Base-by-base conservation (phyloP, 2,329 filamentous ascomycete species). In the Aspergillus brasiliensis region DNA sequence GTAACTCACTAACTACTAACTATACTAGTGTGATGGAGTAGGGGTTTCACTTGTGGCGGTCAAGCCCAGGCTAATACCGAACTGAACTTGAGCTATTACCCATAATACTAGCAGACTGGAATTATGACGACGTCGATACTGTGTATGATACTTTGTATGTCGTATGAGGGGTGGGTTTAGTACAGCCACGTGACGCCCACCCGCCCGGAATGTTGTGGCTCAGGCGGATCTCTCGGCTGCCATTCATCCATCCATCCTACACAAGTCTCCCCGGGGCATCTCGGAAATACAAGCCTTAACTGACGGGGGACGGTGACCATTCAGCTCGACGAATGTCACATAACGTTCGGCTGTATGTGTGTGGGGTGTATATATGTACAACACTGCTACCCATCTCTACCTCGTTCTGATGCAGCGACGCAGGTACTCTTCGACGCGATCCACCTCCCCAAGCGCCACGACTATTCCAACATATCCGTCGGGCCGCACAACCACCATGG, bases 401-500 rank as follows among this genome's bases (percentile, higher is more conserved):
- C 2, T 11, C 46, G 25, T 31, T 31, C 25, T 8, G 25, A 49
- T 31, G 34, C 51, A 64, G 2, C 37, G 8, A 42, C 62, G 56
- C 49, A 73, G 47, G 57, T 71, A 73, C 3, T 46, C 17, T 10
- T 67, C 58, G 4, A 71, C 58, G 5, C 51, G 54, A 31, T 61
- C 38, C 3, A 68, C 55, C 47, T 73, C 69, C 13, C 51, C 47
- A 46, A 74, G 61, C 5, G 58, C 55, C 1, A 63, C 66, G 28
- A 67, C 48, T 2, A 63, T 51, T 8, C 74, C 74, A 42, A 76
- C 58, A 63, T 74, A 74, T 6, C 73, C 74, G 68, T 78, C 75
- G 1, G 75, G 75, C 28, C 75, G 67, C 2, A 77, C 60, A 11
- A 74, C 66, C 21, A 69, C 66, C 19, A 75, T 15, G 1, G 67